Evolutionary conservation across 331 rosid genomes (phyloP), one percentile per base, ranked within the genome.

Genomic region (Pyracantha coccinea): DNA sequence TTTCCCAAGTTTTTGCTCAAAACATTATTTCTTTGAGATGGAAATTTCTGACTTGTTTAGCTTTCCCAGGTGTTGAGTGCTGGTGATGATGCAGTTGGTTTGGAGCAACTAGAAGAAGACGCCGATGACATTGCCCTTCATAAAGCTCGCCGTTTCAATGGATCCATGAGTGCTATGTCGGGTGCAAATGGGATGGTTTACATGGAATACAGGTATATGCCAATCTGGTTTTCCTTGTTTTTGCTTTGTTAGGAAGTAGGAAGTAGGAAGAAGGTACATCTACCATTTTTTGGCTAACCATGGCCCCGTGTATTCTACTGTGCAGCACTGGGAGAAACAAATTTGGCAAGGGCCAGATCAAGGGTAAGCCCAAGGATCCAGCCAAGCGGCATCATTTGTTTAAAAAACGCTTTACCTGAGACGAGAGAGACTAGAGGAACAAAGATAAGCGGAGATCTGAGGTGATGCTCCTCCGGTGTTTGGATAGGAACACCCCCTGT

Each of bases 361-460:
- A 93, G 88, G 84, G 88, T 80, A 91, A 91, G 87, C 97, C 98
- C 20, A 93, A 89, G 85, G 98, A 93, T 78, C 98, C 97, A 6
- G 20, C 96, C 7, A 93, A 85, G 91, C 88, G 97, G 61, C 98
- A 93, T 78, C 23, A 66, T 29, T 75, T 93, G 70, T 91, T 93
- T 58, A 89, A 84, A 75, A 86, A 59, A 65, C 90, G 98, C 58
- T 93, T 58, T 59, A 76, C 85, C 60, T 21, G 86, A 81, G 75
- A 55, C 73, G 63, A 57, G 28, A 23, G 24, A 25, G 29, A 41
- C 15, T 7, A 23, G 17, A 28, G 68, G 21, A 58, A 3, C 14
- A 19, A 59, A 33, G 45, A 68, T 58, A 24, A 6, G 14, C 10
- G 47, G 16, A 78, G 24, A 8, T 41, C 27, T 16, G 9, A 65